Evolutionary conservation across 306 rosid species (phyloP).

Genomic region (Quercus parvula): DNA sequence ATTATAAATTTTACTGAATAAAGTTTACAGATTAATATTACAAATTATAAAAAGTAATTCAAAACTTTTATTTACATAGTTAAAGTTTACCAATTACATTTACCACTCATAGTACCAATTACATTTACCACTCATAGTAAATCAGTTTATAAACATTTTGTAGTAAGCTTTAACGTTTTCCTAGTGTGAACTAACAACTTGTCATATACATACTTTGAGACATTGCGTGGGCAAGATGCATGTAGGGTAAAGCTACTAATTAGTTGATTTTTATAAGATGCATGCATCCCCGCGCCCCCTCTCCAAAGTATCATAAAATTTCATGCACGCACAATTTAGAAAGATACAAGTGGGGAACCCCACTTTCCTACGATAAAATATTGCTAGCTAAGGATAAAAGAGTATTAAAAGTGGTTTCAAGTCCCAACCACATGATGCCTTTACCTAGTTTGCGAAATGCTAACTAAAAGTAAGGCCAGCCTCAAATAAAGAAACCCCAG

Average conservation of each 20-base stretch:
- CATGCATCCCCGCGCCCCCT: neutral
- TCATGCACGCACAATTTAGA: conserved; percentile 1
- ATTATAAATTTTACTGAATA: too few relatives aligned
- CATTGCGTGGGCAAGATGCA: neutral
- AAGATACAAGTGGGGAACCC: neutral
- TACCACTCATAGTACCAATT: too few relatives aligned
- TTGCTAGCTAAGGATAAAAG: neutral
- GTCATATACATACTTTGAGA: neutral
- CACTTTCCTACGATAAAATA: neutral
- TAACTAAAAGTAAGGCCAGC: neutral
- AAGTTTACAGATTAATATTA: too few relatives aligned
- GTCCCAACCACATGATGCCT: neutral
- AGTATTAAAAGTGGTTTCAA: neutral
- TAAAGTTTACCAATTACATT: too few relatives aligned
- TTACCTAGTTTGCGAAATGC: neutral
- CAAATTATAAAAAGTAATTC: too few relatives aligned
- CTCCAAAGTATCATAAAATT: neutral
- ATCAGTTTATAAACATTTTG: too few relatives aligned
- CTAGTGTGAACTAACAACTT: too few relatives aligned
- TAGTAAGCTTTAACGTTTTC: too few relatives aligned
- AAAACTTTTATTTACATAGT: too few relatives aligned
- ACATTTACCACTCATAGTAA: too few relatives aligned
- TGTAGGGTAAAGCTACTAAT: neutral
- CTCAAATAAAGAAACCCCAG: neutral
- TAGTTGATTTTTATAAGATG: neutral